Base-by-base conservation (phyloP, 2,329 filamentous ascomycete genomes). In the Paraphoma sp. region DNA sequence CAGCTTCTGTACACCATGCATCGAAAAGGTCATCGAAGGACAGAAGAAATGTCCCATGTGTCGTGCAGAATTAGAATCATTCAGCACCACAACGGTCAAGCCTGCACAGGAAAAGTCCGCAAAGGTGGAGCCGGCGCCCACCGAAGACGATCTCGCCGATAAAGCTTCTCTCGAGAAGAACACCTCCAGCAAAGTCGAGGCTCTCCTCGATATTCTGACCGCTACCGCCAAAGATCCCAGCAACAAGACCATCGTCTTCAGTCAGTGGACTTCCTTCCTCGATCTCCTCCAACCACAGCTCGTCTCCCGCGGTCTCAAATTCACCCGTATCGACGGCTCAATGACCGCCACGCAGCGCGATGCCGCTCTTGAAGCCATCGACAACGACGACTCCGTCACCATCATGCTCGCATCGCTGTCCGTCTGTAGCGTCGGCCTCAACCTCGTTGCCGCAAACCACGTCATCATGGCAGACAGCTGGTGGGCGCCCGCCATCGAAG, bases 401-500 rank as follows among this genome's bases (percentile, higher is more conserved):
- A 85, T 97, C 64, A 84, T 97, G 80, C 87, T 97, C 2, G 93
- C 93, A 2, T 93, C 89, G 69, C 80, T 97, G 42, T 86, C 87
- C 7, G 93, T 95, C 6, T 94, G 91, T 76, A 90, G 89, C 50
- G 92, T 97, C 1, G 93, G 93, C 0, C 82, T 97, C 45, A 96
- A 96, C 67, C 84, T 97, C 11, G 91, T 93, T 0, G 88, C 91
- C 0, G 93, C 93, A 0, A 92, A 95, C 67, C 93, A 93, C 6
- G 91, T 96, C 56, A 87, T 97, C 45, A 81, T 97, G 17, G 86
- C 87, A 0, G 93, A 97, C 74, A 90, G 86, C 56, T 97, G 92
- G 93, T 97, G 93, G 76, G 92, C 93, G 1, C 93, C 93, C 0
- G 92, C 92, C 0, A 95, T 97, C 53, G 93, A 97, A 75, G 92